Base-by-base conservation (phyloP, 1,139 yeast species). In the Arxiozyma telluris region DNA sequence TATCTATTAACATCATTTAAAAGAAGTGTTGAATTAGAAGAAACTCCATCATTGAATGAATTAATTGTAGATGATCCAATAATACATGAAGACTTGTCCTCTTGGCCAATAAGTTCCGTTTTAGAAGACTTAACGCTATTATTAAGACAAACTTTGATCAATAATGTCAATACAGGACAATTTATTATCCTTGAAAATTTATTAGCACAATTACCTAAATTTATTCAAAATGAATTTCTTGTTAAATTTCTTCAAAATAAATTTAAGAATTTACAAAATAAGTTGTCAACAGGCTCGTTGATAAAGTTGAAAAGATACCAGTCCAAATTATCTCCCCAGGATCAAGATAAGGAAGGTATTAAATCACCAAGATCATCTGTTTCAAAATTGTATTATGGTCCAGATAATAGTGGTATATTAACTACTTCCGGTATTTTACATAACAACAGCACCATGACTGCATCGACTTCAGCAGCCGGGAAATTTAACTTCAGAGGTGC, bases 71-170 rank as follows among this genome's bases (percentile, higher is more conserved):
- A 53, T 20, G 55, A 53, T 6, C 56, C 62, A 58, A 41, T 62
- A 78, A 12, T 87, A 78, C 58, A 78, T 75, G 50, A 81, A 7
- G 69, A 65, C 46, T 53, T 57, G 12, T 59, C 63, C 1, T 62
- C 66, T 18, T 63, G 87, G 4, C 85, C 94, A 4, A 81, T 87
- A 5, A 81, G 96, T 0, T 89, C 98, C 0, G 84, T 89, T 12
- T 82, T 91, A 44, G 98, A 93, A 65, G 98, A 93, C 66, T 73
- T 88, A 48, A 80, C 90, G 41, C 74, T 89, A 61, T 81, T 90
- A 21, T 71, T 90, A 49, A 86, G 87, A 55, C 63, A 64, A 56
- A 61, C 62, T 53, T 55, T 68, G 27, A 60, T 68, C 7, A 58
- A 61, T 21, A 60, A 62, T 21, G 66, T 68, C 11, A 68, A 68